These are phyloP conservation scores for Phaeotremella fagi DNA, from an alignment of 768 basidiomycete genomes.

Conservation along the genomic window DNA sequence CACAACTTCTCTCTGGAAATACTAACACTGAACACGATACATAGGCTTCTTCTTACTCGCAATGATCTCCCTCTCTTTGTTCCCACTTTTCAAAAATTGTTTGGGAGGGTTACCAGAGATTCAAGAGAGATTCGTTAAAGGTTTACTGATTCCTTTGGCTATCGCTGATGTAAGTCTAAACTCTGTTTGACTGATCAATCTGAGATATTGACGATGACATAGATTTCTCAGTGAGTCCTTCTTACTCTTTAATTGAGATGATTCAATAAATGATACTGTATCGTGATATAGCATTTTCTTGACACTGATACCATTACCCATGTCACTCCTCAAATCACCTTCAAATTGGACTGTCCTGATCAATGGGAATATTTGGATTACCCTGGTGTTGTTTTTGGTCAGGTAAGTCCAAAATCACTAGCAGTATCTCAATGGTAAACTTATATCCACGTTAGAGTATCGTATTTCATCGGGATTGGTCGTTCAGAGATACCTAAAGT, in stretches of 20 bases:
- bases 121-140: conserved; percentile 39
- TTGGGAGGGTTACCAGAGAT: conserved; percentile 13
- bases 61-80: conserved; percentile 38
- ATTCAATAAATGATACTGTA: background rate
- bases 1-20: background rate
- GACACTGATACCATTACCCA: conserved; percentile 38
- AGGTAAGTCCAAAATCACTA: conserved; percentile 5
- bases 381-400: conserved; percentile 31
- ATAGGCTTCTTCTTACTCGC: conserved; percentile 44
- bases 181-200: too few relatives aligned
- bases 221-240: conserved; percentile 19
- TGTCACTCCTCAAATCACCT: conserved; percentile 28
- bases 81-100: conserved; percentile 27
- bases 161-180: conserved; percentile 35
- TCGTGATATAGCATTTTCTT: conserved; percentile 27
- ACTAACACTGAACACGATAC: background rate
- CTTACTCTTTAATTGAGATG: background rate
- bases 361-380: conserved; percentile 43
- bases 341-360: conserved; percentile 37
- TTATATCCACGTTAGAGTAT: background rate
- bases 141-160: conserved; percentile 41
- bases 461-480: conserved; percentile 14
- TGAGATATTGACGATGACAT: conserved; percentile 24
- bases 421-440: background rate
- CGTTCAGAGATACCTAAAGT: background rate